Percentiles rank a stretch among this genome's conserved stretches.
Evolutionary conservation across 148 eudicot species (phyloP).

Genomic region (Camellia granthamiana): DNA sequence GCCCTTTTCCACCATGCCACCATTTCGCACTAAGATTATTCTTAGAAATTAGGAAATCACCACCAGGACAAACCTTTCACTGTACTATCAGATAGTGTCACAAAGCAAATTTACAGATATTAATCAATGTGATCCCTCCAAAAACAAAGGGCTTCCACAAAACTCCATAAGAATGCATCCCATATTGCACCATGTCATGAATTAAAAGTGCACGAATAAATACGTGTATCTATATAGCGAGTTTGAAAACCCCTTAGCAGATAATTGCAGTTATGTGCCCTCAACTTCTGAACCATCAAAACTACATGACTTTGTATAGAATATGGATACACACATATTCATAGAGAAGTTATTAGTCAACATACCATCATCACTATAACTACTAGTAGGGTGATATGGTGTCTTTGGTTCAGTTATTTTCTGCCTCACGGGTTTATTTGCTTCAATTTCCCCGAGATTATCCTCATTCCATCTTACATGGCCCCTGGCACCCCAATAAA

Average conservation of each 20-base stretch:
- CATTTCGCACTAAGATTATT: background rate
- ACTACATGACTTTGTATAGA: no score
- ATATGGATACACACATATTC: no score
- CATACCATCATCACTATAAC: slow-evolving; percentile 74
- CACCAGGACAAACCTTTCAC: background rate
- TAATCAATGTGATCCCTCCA: background rate
- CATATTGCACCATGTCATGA: background rate
- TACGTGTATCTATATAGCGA: background rate
- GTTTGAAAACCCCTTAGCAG: background rate
- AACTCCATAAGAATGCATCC: background rate
- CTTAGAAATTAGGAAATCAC: background rate
- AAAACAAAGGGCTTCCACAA: background rate
- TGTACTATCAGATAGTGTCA: background rate
- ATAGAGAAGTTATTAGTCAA: background rate
- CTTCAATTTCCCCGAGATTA: slow-evolving; percentile 84
- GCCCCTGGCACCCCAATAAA: slow-evolving; percentile 39
- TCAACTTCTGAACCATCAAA: background rate
- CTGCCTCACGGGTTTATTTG: slow-evolving; percentile 90
- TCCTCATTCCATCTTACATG: slow-evolving; percentile 84
- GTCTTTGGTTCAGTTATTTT: slow-evolving; percentile 98
- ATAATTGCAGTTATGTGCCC: background rate
- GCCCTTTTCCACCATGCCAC: background rate
- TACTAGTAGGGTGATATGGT: slow-evolving; percentile 66
- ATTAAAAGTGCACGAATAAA: background rate
- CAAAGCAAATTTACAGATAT: background rate